A percentile compares a stretch with the other conserved stretches of the same genome.
phyloP scores from a whole-genome alignment of 75 land plant species.

The Picea sitchensis region DNA sequence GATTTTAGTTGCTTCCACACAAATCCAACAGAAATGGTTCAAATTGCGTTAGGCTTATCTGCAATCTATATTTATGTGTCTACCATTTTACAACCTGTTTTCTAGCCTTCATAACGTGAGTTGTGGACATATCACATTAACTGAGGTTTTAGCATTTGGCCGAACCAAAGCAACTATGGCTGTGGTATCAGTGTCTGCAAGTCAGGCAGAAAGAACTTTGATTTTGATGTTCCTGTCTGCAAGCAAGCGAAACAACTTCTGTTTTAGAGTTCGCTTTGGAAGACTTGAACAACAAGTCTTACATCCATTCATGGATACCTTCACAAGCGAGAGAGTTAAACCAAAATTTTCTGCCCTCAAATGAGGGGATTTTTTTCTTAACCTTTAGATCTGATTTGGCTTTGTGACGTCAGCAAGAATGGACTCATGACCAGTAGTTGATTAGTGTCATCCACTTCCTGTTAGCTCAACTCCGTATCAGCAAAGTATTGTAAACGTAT shows the following conservation, averaged over 20 bases:
- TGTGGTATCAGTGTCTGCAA: slow-evolving; percentile 6
- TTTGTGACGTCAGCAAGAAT: background rate
- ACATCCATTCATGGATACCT: background rate
- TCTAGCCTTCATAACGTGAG: too few species aligned
- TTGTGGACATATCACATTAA: background rate
- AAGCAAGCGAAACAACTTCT: background rate
- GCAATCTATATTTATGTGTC: background rate
- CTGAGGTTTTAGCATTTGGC: background rate
- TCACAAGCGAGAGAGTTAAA: too few species aligned
- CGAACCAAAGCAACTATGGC: background rate
- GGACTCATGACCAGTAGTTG: background rate
- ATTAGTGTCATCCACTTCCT: background rate
- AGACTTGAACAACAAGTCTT: background rate
- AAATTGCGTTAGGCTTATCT: background rate
- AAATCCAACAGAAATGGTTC: background rate
- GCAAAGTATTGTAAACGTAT: background rate
- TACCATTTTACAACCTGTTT: background rate
- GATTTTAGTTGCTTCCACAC: slow-evolving; percentile 2
- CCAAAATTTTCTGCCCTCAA: too few species aligned
- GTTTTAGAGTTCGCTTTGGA: background rate
- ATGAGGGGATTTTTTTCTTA: too few species aligned
- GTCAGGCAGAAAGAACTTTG: background rate
- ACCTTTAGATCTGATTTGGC: background rate
- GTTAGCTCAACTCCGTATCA: background rate
- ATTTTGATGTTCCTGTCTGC: background rate